Evolutionary conservation across 2,329 filamentous ascomycete species (phyloP), one percentile per base, ranked within the genome.

Genomic region (Periconia macrospinosa): DNA sequence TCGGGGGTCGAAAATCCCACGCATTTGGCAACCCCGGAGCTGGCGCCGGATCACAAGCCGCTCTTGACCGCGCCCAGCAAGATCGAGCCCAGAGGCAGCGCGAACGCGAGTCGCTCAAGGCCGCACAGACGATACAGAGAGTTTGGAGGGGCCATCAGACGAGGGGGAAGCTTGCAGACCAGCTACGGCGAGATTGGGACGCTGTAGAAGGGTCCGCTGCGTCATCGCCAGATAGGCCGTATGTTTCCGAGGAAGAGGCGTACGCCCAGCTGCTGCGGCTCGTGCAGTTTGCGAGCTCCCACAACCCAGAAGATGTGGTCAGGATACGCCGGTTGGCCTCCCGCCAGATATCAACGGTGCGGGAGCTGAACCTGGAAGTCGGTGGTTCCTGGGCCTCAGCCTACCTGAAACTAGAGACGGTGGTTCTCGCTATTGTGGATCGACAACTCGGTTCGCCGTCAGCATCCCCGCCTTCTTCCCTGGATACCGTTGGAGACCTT

Each of bases 61-160:
- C 92, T 1, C 83, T 97, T 27, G 89, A 88, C 43, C 86, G 91
- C 64, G 93, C 93, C 27, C 91, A 97, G 68, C 90, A 92, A 63
- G 92, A 97, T 64, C 87, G 94, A 30, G 80, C 87, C 59, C 83
- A 87, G 63, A 84, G 94, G 62, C 91, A 96, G 65, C 85, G 86
- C 47, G 92, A 97, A 67, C 83, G 92, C 63, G 87, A 91, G 46
- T 86, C 86, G 54, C 75, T 92, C 47, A 88, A 87, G 66, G 91
- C 92, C 5, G 85, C 86, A 14, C 87, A 83, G 61, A 82, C 78
- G 47, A 85, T 97, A 60, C 94, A 97, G 72, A 83, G 85, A 60
- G 79, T 83, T 73, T 97, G 92, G 92, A 84, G 93, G 71, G 92
- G 92, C 14, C 83, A 95, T 72, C 81, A 73, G 52, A 80, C 78